Evolutionary conservation across 2,329 filamentous ascomycete genomes (phyloP).

Genomic region (Aspergillus candidus): DNA sequence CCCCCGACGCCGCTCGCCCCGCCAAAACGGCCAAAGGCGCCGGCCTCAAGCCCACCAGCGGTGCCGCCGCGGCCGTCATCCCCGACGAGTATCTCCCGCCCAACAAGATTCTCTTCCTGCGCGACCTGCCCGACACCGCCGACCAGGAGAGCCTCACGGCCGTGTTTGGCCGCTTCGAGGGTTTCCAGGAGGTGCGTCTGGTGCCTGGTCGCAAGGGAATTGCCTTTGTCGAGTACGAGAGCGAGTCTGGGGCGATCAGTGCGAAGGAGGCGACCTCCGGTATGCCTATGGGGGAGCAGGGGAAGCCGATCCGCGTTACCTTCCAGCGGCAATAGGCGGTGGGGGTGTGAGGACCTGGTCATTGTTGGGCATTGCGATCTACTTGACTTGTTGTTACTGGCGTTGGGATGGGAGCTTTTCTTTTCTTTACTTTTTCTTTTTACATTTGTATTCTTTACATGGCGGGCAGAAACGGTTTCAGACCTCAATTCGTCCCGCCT

Average conservation of each 20-base stretch:
- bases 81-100: conserved; percentile 98
- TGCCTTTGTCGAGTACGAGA: conserved; percentile 94
- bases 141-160: conserved; percentile 71
- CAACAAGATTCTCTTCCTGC: conserved; percentile 93
- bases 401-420: conserved; percentile 22
- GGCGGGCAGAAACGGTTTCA: background rate
- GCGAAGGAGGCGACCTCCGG: conserved; percentile 91
- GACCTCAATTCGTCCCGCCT: background rate
- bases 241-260: conserved; percentile 78
- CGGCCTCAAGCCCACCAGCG: conserved; percentile 70
- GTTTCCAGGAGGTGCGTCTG: conserved; percentile 85
- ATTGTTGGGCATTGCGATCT: conserved; percentile 1
- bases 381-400: conserved; percentile 15
- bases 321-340: conserved; percentile 75
- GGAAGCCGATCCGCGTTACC: conserved; percentile 83
- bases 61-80: conserved; percentile 63
- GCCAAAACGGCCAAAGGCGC: conserved; percentile 64
- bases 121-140: conserved; percentile 83
- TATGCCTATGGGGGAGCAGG: conserved; percentile 68
- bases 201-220: conserved; percentile 83
- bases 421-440: conserved; percentile 1
- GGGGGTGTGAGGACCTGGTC: conserved; percentile 7
- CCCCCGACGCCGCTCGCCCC: conserved; percentile 49
- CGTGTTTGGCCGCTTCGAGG: conserved; percentile 84
- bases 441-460: background rate